Conservation (phyloP, 176 grass and related monocot species). For the Oryza nivara region DNA sequence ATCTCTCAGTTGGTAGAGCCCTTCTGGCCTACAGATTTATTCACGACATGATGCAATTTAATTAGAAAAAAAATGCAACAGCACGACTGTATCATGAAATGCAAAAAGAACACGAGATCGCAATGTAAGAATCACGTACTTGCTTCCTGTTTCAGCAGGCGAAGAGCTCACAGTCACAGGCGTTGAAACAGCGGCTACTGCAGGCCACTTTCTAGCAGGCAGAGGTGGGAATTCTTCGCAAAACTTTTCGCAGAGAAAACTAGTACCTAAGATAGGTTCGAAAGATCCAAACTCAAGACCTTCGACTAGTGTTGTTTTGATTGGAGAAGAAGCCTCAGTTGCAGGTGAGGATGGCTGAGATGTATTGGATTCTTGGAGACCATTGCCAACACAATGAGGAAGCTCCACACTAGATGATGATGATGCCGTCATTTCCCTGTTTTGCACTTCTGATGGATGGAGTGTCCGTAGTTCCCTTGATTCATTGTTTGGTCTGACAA, state of each 20-base stretch:
- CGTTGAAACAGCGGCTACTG: constrained; percentile 17
- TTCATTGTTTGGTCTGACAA: background rate
- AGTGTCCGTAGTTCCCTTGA: background rate
- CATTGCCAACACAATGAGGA: background rate
- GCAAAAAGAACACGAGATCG: constrained; percentile 11
- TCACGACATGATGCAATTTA: background rate
- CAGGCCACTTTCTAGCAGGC: background rate
- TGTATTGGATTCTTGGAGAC: background rate
- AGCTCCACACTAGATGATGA: background rate
- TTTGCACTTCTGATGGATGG: background rate
- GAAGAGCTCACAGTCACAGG: background rate
- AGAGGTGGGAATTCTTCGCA: constrained; percentile 36
- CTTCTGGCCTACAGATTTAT: constrained; percentile 47
- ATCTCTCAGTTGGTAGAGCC: constrained; percentile 50
- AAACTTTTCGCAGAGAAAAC: background rate
- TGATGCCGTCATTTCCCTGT: background rate
- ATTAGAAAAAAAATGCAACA: background rate
- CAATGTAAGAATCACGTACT: constrained; percentile 20
- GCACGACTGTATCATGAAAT: background rate
- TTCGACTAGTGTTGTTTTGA: background rate
- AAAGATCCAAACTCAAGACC: constrained; percentile 56
- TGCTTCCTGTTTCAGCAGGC: background rate
- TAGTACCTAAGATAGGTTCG: constrained; percentile 36
- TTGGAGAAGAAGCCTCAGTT: background rate
- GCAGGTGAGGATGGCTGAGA: constrained; percentile 12